These are phyloP conservation scores for Arthroderma uncinatum DNA, from an alignment of 2,329 filamentous ascomycete genomes.

Conservation along the genomic window DNA sequence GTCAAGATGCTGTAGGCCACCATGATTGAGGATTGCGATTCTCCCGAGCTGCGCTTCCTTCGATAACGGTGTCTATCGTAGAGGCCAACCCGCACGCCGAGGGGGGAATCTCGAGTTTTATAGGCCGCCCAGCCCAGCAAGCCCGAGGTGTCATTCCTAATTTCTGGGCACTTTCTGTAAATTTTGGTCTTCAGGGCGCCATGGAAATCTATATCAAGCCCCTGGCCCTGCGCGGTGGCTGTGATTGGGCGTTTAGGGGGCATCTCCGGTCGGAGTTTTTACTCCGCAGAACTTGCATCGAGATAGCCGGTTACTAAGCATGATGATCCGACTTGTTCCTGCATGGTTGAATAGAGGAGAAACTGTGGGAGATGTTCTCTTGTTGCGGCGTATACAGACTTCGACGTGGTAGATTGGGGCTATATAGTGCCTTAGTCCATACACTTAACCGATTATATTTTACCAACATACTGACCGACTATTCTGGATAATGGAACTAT, in stretches of 20 bases:
- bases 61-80: neutral
- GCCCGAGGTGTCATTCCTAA: neutral
- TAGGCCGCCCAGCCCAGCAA: neutral
- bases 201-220: neutral
- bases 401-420: too few relatives aligned
- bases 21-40: neutral
- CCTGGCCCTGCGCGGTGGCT: neutral
- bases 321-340: neutral
- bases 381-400: too few relatives aligned
- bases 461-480: too few relatives aligned
- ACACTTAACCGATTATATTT: too few relatives aligned
- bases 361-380: too few relatives aligned
- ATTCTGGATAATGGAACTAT: too few relatives aligned
- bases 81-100: neutral
- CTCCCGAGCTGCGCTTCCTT: neutral
- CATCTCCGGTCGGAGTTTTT: too few relatives aligned
- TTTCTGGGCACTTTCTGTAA: neutral
- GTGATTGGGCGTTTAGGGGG: neutral
- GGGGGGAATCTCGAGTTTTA: neutral
- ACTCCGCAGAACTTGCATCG: neutral
- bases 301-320: neutral
- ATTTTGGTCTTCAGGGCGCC: neutral
- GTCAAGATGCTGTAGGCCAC: constrained; percentile 1
- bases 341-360: neutral
- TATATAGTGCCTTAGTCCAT: too few relatives aligned